Percentiles rank a stretch among this genome's conserved stretches.
Conservation (phyloP, 106 monocot genomes). For the Dendrobium officinale region DNA sequence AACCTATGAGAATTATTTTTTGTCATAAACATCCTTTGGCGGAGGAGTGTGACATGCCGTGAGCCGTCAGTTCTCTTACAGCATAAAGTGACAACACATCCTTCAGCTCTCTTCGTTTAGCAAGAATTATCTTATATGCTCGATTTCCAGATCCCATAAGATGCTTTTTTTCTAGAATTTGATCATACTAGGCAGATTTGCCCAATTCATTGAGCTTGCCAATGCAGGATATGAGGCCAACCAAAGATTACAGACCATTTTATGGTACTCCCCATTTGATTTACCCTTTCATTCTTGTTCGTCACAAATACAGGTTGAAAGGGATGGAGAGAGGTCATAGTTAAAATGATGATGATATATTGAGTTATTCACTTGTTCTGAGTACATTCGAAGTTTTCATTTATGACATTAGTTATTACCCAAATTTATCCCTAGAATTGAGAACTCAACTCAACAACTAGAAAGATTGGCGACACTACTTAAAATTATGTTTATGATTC, state of each 20-base stretch:
- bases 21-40: not conserved
- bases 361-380: not conserved
- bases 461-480: no score
- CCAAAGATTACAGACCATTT: not conserved
- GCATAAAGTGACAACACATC: not conserved
- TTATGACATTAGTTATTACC: no score
- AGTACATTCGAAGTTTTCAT: no score
- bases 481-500: no score
- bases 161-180: not conserved
- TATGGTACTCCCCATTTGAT: not conserved
- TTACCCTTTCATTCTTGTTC: not conserved
- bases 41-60: not conserved
- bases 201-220: not conserved
- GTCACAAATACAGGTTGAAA: not conserved
- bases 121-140: not conserved
- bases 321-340: not conserved
- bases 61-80: not conserved
- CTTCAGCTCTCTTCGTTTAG: not conserved
- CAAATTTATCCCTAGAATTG: no score
- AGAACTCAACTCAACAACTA: no score
- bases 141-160: not conserved
- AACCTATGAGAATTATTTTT: not conserved
- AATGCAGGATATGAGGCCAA: no score
- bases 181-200: not conserved
- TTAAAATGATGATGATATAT: not conserved